A percentile compares a stretch with the other conserved stretches of the same genome.
phyloP scores from a whole-genome alignment of 371 early-diverging fungal genomes.

The Rhizopus sp. region DNA sequence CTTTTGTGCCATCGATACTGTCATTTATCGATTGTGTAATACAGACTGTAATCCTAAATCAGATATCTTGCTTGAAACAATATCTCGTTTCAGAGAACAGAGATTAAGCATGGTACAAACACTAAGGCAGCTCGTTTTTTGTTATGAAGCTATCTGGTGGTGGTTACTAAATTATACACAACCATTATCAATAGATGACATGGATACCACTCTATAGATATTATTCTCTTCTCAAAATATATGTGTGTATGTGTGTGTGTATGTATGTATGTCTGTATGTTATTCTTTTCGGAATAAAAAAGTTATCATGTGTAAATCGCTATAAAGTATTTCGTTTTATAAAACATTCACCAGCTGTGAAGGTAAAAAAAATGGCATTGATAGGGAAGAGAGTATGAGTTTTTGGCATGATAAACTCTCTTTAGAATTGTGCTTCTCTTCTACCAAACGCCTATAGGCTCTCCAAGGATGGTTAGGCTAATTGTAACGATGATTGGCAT shows the following conservation, averaged over 20 bases:
- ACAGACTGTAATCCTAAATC: slow-evolving; percentile 11
- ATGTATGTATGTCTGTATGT: not conserved
- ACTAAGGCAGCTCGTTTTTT: slow-evolving; percentile 85
- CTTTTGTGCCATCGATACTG: slow-evolving; percentile 84
- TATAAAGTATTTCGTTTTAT: too few species aligned
- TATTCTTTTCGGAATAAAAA: not conserved
- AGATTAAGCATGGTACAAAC: slow-evolving; percentile 90
- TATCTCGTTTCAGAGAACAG: slow-evolving; percentile 76
- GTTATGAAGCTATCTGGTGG: slow-evolving; percentile 85
- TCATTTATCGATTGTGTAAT: slow-evolving; percentile 37
- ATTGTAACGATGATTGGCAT: too few species aligned
- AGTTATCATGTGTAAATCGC: too few species aligned
- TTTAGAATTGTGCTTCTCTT: too few species aligned
- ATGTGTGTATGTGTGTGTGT: not conserved
- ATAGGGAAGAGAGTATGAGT: too few species aligned
- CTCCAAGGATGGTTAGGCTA: too few species aligned
- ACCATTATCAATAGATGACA: not conserved
- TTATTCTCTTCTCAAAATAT: not conserved
- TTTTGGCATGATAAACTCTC: too few species aligned
- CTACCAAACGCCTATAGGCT: too few species aligned
- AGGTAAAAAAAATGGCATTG: too few species aligned
- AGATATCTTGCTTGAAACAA: slow-evolving; percentile 67
- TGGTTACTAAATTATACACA: slow-evolving; percentile 40
- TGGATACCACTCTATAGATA: slow-evolving; percentile 22
- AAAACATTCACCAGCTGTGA: too few species aligned